These are phyloP conservation scores for Penicillium lividum DNA, from an alignment of 495 filamentous ascomycete species.

Conservation along the genomic window DNA sequence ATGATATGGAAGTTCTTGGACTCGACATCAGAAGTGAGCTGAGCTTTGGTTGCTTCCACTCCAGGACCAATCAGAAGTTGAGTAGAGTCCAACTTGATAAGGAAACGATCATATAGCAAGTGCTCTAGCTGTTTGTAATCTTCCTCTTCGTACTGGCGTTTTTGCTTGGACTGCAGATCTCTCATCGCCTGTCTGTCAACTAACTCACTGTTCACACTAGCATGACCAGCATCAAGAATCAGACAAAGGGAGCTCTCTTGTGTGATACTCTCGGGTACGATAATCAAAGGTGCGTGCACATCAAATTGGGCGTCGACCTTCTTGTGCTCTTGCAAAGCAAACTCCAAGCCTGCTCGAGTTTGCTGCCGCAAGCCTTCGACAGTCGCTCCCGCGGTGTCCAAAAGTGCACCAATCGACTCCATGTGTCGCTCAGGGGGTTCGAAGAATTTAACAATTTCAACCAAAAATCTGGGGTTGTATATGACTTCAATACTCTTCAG, in stretches of 20 bases:
- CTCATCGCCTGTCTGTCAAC: conserved; percentile 86
- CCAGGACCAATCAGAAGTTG: conserved; percentile 96
- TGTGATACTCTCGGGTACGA: conserved; percentile 90
- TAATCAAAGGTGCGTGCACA: conserved; percentile 92
- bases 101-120: conserved; percentile 94
- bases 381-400: conserved; percentile 93
- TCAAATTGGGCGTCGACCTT: conserved; percentile 95
- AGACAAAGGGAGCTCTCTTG: conserved; percentile 77
- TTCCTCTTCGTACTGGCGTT: conserved; percentile 80
- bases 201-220: conserved; percentile 88
- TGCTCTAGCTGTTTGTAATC: conserved; percentile 85
- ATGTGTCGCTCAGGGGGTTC: conserved; percentile 94
- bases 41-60: conserved; percentile 83
- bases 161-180: conserved; percentile 88
- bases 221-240: conserved; percentile 94
- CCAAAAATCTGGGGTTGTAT: conserved; percentile 90
- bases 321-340: conserved; percentile 95
- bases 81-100: conserved; percentile 87
- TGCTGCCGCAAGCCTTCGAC: conserved; percentile 93
- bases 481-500: conserved; percentile 95
- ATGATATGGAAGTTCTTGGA: conserved; percentile 82
- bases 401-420: conserved; percentile 92
- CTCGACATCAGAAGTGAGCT: conserved; percentile 69
- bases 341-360: conserved; percentile 92
- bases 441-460: conserved; percentile 91